phyloP scores from a whole-genome alignment of 306 rosid genomes.

The Acacia acuminata region DNA sequence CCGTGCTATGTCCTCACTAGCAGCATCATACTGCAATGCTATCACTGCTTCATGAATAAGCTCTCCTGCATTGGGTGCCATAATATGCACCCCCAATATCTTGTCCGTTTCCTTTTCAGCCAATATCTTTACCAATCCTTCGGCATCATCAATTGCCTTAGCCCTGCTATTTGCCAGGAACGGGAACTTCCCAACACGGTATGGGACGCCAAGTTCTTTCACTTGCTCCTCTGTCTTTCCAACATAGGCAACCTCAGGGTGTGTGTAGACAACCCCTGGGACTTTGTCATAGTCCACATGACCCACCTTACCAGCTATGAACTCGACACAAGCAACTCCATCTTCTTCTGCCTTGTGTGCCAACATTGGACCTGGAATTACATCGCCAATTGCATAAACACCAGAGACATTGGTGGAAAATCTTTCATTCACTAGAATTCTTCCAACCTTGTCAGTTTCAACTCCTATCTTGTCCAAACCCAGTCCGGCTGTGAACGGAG shows the following conservation, averaged over 20 bases:
- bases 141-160: conserved; percentile 94
- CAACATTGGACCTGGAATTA: conserved; percentile 97
- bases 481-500: conserved; percentile 85
- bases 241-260: conserved; percentile 93
- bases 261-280: conserved; percentile 95
- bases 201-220: conserved; percentile 64
- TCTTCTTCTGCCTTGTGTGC: conserved; percentile 99
- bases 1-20: conserved; percentile 96
- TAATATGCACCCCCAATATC: conserved; percentile 95
- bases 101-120: conserved; percentile 96
- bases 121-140: conserved; percentile 88
- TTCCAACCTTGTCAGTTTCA: conserved; percentile 77
- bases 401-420: conserved; percentile 77
- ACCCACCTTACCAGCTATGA: conserved; percentile 91
- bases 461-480: conserved; percentile 87
- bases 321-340: conserved; percentile 98
- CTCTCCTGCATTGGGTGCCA: conserved; percentile 98
- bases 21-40: conserved; percentile 87
- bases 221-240: conserved; percentile 99
- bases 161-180: conserved; percentile 98
- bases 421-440: conserved; percentile 81
- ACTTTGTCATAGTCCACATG: conserved; percentile 99
- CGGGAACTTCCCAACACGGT: conserved; percentile 96
- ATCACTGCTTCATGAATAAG: conserved; percentile 92
- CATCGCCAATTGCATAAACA: conserved; percentile 92